These are phyloP conservation scores for Kwoniella shandongensis DNA, from an alignment of 768 basidiomycete genomes.

Conservation along the genomic window DNA sequence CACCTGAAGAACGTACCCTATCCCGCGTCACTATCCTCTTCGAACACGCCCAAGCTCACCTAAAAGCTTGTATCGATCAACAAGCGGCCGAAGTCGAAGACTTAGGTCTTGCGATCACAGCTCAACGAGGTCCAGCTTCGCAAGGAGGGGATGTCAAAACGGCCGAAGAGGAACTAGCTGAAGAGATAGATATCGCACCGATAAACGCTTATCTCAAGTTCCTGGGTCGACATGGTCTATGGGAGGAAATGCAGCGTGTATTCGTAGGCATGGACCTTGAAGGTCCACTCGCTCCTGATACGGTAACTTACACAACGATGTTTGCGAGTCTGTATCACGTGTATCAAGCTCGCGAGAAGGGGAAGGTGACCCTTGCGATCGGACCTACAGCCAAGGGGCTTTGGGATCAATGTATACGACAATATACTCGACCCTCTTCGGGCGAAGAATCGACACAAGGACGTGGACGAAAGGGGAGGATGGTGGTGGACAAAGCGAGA, in stretches of 20 bases:
- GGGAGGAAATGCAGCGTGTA: constrained; percentile 39
- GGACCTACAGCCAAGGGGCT: constrained; percentile 21
- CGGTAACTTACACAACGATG: constrained; percentile 41
- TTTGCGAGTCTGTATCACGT: constrained; percentile 28
- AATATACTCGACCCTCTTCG: too few relatives aligned
- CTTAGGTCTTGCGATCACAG: constrained; percentile 9
- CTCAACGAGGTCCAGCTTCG: background rate
- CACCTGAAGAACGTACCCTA: constrained; percentile 22
- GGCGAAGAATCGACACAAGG: background rate
- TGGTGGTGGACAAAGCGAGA: background rate
- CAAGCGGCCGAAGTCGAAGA: constrained; percentile 6
- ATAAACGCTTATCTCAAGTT: constrained; percentile 48
- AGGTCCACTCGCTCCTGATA: constrained; percentile 35
- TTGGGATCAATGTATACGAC: constrained; percentile 29
- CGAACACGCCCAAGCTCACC: constrained; percentile 14
- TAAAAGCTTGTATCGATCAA: background rate
- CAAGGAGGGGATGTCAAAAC: background rate
- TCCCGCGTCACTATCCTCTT: constrained; percentile 35
- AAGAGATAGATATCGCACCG: constrained; percentile 27
- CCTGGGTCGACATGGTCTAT: constrained; percentile 33
- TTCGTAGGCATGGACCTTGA: constrained; percentile 26
- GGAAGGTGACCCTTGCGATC: constrained; percentile 5
- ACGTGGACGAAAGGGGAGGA: background rate
- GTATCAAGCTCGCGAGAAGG: background rate
- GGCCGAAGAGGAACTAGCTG: background rate